Evolutionary conservation across 208 protist species (phyloP).

Genomic region (Wallacemonas sp.): DNA sequence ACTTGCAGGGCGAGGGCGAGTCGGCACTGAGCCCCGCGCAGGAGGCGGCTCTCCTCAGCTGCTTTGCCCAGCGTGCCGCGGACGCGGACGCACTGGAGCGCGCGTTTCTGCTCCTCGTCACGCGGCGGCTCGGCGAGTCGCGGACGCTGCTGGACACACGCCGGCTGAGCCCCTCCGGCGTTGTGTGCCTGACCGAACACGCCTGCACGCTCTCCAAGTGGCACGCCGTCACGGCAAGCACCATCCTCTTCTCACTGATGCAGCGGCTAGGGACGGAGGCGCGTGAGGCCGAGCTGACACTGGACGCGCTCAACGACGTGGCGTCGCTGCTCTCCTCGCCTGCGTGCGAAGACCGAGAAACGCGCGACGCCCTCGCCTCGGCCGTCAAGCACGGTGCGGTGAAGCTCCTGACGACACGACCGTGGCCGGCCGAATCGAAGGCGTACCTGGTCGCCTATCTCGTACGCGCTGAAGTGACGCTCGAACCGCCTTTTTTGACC

Average conservation of each 20-base stretch:
- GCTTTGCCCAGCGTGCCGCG: constrained; percentile 38
- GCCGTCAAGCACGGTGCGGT: constrained; percentile 26
- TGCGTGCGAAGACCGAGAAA: constrained; percentile 23
- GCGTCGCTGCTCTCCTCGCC: constrained; percentile 45
- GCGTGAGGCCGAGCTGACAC: constrained; percentile 19
- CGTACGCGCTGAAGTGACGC: constrained; percentile 49
- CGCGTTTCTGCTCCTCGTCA: constrained; percentile 57
- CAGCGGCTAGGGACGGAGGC: constrained; percentile 23
- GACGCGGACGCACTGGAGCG: constrained; percentile 42
- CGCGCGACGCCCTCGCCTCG: constrained; percentile 30
- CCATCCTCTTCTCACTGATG: constrained; percentile 11
- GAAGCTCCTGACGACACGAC: constrained; percentile 21
- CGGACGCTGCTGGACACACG: constrained; percentile 30
- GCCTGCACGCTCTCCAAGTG: background rate
- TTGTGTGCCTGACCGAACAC: constrained; percentile 18
- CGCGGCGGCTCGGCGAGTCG: constrained; percentile 56
- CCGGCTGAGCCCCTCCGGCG: constrained; percentile 11
- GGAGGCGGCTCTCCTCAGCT: constrained; percentile 34
- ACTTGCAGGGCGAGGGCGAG: constrained; percentile 16
- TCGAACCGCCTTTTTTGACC: constrained; percentile 38
- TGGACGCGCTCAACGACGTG: constrained; percentile 45
- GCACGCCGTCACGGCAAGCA: constrained; percentile 5
- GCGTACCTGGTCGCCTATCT: constrained; percentile 76
- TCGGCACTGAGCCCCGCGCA: constrained; percentile 15
- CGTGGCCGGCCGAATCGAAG: constrained; percentile 30